Conservation (phyloP, 371 early-diverging fungal species). For the Mortierella polycephala region DNA sequence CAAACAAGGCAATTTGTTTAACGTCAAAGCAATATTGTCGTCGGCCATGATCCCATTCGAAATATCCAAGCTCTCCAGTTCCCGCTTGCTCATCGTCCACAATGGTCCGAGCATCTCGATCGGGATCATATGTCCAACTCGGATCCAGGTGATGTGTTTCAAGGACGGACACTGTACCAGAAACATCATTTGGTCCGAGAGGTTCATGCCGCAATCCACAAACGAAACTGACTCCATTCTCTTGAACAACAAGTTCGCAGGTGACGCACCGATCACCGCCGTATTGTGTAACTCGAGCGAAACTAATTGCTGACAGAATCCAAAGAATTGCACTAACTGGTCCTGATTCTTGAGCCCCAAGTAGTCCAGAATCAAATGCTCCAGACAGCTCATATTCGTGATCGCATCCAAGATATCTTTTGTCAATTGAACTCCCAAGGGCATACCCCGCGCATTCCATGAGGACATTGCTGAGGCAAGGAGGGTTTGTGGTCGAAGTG, state of each 20-base stretch:
- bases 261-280: slow-evolving; percentile 9
- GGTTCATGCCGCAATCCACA: slow-evolving; percentile 11
- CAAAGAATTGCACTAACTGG: slow-evolving; percentile 14
- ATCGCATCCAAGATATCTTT: slow-evolving; percentile 19
- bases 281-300: slow-evolving; percentile 32
- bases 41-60: slow-evolving; percentile 6
- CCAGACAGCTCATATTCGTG: slow-evolving; percentile 9
- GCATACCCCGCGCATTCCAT: too few relatives aligned
- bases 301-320: slow-evolving; percentile 20
- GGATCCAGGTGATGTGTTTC: slow-evolving; percentile 30
- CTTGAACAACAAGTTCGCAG: slow-evolving; percentile 3
- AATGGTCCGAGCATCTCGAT: not conserved
- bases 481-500: not conserved
- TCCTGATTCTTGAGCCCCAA: slow-evolving; percentile 8
- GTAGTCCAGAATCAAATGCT: slow-evolving; percentile 28
- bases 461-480: not conserved
- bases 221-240: slow-evolving; percentile 15
- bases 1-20: not conserved
- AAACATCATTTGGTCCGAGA: slow-evolving; percentile 14
- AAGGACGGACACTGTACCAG: slow-evolving; percentile 13
- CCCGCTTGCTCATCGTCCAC: not conserved
- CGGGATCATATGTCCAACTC: not conserved
- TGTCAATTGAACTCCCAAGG: not conserved
- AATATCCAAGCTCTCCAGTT: slow-evolving; percentile 22
- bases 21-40: not conserved